Evolutionary conservation across 805 yeast species (phyloP).

Genomic region (Torulaspora quercuum): DNA sequence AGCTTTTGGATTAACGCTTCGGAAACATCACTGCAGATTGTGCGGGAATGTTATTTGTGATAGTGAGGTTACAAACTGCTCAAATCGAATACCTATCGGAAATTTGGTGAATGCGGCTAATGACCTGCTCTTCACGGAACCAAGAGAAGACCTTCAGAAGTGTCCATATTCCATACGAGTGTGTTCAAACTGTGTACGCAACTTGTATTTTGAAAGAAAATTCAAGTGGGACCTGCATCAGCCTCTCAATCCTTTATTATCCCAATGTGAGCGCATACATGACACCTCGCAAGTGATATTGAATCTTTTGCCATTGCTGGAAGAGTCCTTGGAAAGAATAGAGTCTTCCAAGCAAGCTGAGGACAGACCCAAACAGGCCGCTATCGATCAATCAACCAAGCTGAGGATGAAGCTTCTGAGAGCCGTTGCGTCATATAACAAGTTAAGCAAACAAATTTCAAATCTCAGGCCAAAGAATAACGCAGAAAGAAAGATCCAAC

Average conservation of each 20-base stretch:
- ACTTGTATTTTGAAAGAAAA: constrained; percentile 54
- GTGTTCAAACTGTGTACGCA: constrained; percentile 66
- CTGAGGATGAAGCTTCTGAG: constrained; percentile 46
- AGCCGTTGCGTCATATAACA: constrained; percentile 51
- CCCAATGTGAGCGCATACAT: constrained; percentile 42
- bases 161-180: constrained; percentile 47
- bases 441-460: constrained; percentile 44
- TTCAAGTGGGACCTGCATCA: constrained; percentile 40
- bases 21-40: constrained; percentile 89
- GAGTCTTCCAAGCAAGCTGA: constrained; percentile 31
- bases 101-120: constrained; percentile 25
- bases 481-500: constrained; percentile 47
- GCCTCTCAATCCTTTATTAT: constrained; percentile 39
- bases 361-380: constrained; percentile 27
- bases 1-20: constrained; percentile 50
- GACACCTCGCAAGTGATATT: constrained; percentile 40
- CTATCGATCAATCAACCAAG: constrained; percentile 38
- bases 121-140: constrained; percentile 25
- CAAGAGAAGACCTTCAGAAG: constrained; percentile 20
- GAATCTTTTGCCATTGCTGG: constrained; percentile 43
- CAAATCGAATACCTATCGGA: constrained; percentile 61
- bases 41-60: constrained; percentile 87
- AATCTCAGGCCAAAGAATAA: constrained; percentile 34
- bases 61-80: constrained; percentile 58
- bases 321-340: constrained; percentile 36